Base-by-base conservation (phyloP, 768 basidiomycete species). In the Termitomyces sp. region DNA sequence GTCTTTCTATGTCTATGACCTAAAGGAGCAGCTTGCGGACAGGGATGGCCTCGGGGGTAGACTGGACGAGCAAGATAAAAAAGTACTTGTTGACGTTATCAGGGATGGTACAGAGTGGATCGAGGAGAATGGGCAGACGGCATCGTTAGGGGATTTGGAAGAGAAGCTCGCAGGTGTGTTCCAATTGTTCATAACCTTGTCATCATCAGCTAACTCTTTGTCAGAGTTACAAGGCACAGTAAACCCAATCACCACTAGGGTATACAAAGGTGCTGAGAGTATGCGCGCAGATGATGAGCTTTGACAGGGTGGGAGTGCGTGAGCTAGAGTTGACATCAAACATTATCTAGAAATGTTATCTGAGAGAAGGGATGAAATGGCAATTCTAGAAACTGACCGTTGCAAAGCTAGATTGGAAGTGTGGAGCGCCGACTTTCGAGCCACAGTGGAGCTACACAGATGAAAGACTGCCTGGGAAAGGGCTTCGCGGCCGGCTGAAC, bases 81-180 rank as follows among this genome's bases (percentile, higher is more conserved):
- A 79, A 71, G 79, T 77, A n/a, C 75, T 94, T 54, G 73, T 83
- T 52, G 82, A 80, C 4, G 76, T 81, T 45, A 73, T 93, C 71
- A 86, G 88, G 75, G 90, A 91, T 65, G 84, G 81, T 53, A 78
- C 79, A 35, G 85, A 88, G 53, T 95, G 92, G 91, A 78, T 92
- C 58, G 92, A 95, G 18, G 81, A 86, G 63, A 77, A 88, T 68
- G 83, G 84, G 12, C 74, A 80, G 50, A 74, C 73, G 15, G 93
- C 92, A 3, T 77, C 78, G 32, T 81, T 87, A 40, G 90, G 91
- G 62, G 90, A 91, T 55, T 74, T 92, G 50, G 91, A 94, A 72
- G 91, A 93, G 76, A 90, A 91, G 76, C 74, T 91, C 63, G 73
- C 76, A 33, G 80, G 76, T 75, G 56, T 6, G 72, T 53, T 57